These are phyloP conservation scores for Cryptococcus hybrid DNA, from an alignment of 1,284 basidiomycete species.

Conservation along the genomic window DNA sequence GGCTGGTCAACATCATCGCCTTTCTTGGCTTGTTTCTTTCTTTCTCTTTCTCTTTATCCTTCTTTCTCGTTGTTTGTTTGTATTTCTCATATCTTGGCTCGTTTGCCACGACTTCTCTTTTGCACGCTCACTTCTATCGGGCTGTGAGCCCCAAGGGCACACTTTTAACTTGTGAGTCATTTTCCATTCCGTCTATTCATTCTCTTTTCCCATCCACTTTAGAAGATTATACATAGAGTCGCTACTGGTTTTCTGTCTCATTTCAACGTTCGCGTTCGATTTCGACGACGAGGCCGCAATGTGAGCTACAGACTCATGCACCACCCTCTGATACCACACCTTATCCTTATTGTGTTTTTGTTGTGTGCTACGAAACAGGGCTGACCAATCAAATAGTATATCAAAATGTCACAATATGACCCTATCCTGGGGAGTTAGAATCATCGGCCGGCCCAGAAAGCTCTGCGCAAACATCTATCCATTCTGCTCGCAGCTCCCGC, in stretches of 20 bases:
- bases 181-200: background rate
- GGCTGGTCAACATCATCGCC: background rate
- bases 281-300: slow-evolving; percentile 2
- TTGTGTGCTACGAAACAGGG: background rate
- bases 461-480: slow-evolving; percentile 32
- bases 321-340: slow-evolving; percentile 13
- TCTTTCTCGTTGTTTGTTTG: background rate
- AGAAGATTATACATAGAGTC: slow-evolving; percentile 11
- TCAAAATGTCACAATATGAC: slow-evolving; percentile 33
- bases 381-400: slow-evolving; percentile 2
- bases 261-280: slow-evolving; percentile 7
- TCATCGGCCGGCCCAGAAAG: slow-evolving; percentile 17
- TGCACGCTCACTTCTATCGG: background rate
- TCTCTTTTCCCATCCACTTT: background rate
- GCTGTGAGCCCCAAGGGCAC: background rate
- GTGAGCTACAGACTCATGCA: slow-evolving; percentile 13
- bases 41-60: background rate
- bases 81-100: background rate
- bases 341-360: background rate
- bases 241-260: slow-evolving; percentile 6
- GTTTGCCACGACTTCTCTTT: background rate
- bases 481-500: slow-evolving; percentile 30
- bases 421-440: slow-evolving; percentile 22
- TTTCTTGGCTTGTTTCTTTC: background rate
- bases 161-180: background rate